Percentiles rank a stretch among this genome's conserved stretches.
Conservation (phyloP, 2,329 filamentous ascomycete genomes). For the Salinomyces thailandicus region DNA sequence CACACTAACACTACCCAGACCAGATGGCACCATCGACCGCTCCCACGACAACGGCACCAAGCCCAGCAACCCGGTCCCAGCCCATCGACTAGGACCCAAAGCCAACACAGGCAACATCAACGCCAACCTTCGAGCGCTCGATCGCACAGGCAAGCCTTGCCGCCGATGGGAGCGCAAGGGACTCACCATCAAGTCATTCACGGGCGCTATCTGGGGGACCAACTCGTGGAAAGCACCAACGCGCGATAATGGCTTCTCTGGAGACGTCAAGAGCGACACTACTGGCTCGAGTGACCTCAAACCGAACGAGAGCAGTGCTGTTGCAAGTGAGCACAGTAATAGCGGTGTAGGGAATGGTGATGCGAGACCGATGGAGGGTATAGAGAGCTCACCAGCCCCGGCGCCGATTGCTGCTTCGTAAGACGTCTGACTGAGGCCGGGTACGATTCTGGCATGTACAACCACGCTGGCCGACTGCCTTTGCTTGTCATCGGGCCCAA, state of each 20-base stretch:
- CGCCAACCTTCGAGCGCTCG: conserved; percentile 83
- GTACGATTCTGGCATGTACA: too few species aligned
- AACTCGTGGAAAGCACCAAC: conserved; percentile 69
- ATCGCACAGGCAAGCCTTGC: conserved; percentile 83
- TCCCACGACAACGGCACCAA: conserved; percentile 25
- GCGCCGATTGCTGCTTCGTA: conserved; percentile 28
- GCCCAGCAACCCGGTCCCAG: conserved; percentile 28
- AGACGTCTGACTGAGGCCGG: too few species aligned
- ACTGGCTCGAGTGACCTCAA: conserved; percentile 47
- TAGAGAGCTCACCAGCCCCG: conserved; percentile 27
- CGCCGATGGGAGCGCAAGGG: conserved; percentile 80
- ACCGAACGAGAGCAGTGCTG: conserved; percentile 46
- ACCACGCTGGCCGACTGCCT: too few species aligned
- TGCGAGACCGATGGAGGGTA: conserved; percentile 19
- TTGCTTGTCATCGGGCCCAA: too few species aligned
- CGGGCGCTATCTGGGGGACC: conserved; percentile 72
- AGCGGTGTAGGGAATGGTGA: conserved; percentile 38
- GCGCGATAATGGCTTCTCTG: conserved; percentile 45
- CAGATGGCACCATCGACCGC: conserved; percentile 40
- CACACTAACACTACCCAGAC: conserved; percentile 29
- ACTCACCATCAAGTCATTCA: conserved; percentile 84
- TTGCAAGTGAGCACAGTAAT: conserved; percentile 51
- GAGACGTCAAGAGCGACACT: conserved; percentile 49
- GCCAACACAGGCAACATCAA: conserved; percentile 97
- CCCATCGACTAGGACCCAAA: conserved; percentile 86